Evolutionary conservation across 2,329 filamentous ascomycete genomes (phyloP).

Genomic region (Davidsoniella eucalypti): DNA sequence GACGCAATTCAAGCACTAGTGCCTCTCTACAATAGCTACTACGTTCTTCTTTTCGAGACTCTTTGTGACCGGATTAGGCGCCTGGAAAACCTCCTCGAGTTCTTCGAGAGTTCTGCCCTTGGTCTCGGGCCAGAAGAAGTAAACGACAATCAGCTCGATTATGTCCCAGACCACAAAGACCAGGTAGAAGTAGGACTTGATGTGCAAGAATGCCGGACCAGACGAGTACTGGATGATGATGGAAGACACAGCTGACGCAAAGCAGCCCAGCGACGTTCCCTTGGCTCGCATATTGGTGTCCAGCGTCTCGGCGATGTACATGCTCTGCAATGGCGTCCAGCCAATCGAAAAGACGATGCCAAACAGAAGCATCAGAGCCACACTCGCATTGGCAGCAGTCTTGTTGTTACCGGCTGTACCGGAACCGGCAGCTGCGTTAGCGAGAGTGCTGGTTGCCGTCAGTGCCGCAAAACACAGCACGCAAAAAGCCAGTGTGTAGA

Average conservation of each 20-base stretch:
- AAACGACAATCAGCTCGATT: constrained; percentile 27
- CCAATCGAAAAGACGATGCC: constrained; percentile 34
- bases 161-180: constrained; percentile 30
- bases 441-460: constrained; percentile 29
- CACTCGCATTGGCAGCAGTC: constrained; percentile 26
- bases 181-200: constrained; percentile 29
- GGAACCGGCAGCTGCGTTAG: neutral
- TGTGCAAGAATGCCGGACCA: constrained; percentile 26
- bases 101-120: constrained; percentile 37
- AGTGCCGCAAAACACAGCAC: constrained; percentile 32
- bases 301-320: constrained; percentile 22
- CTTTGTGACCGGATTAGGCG: constrained; percentile 29
- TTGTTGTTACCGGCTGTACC: constrained; percentile 19
- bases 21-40: constrained; percentile 11
- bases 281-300: constrained; percentile 21
- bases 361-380: constrained; percentile 37
- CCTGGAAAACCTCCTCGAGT: constrained; percentile 34
- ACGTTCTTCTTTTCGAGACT: constrained; percentile 26
- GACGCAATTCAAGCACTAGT: neutral
- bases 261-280: constrained; percentile 27
- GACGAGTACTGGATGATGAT: constrained; percentile 28
- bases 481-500: constrained; percentile 30
- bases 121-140: constrained; percentile 33
- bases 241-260: constrained; percentile 23
- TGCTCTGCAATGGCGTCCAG: constrained; percentile 29